These are phyloP conservation scores for Flagelloscypha sp. DNA, from an alignment of 768 basidiomycete genomes.

Conservation along the genomic window DNA sequence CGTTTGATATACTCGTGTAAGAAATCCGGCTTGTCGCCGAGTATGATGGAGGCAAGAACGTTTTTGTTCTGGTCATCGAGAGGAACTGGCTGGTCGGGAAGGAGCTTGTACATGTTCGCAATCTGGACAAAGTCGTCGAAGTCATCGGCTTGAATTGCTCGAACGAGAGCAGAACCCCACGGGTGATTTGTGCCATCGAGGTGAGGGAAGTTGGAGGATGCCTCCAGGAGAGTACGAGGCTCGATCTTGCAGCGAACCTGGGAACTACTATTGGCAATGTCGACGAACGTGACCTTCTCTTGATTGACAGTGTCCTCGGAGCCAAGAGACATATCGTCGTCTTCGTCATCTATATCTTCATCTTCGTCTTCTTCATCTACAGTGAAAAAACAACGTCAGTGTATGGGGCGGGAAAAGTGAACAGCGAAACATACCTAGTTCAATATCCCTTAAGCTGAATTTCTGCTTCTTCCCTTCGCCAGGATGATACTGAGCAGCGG, in stretches of 20 bases:
- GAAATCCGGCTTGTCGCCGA: constrained; percentile 37
- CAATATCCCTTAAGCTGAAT: constrained; percentile 24
- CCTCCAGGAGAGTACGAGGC: no score
- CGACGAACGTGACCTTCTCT: constrained; percentile 35
- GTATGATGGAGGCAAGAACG: constrained; percentile 24
- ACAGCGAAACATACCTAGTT: constrained; percentile 21
- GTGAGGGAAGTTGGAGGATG: no score
- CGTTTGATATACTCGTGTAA: constrained; percentile 53
- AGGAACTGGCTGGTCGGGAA: constrained; percentile 21
- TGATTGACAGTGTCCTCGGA: constrained; percentile 33
- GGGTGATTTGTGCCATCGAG: no score
- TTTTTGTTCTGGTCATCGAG: constrained; percentile 10
- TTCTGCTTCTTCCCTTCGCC: constrained; percentile 24
- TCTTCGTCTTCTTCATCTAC: constrained; percentile 7
- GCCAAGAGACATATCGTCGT: constrained; percentile 24
- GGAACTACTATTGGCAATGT: constrained; percentile 44
- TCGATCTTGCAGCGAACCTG: constrained; percentile 30
- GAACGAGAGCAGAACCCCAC: constrained; percentile 22
- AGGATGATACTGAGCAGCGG: constrained; percentile 43
- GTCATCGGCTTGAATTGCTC: constrained; percentile 36
- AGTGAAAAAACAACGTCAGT: no score
- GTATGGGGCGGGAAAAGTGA: no score
- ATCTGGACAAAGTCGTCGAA: constrained; percentile 43
- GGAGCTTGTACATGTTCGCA: constrained; percentile 31
- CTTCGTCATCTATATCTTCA: constrained; percentile 21